Base-by-base conservation (phyloP, 2,329 filamentous ascomycete genomes). In the Pyrenophora teres region DNA sequence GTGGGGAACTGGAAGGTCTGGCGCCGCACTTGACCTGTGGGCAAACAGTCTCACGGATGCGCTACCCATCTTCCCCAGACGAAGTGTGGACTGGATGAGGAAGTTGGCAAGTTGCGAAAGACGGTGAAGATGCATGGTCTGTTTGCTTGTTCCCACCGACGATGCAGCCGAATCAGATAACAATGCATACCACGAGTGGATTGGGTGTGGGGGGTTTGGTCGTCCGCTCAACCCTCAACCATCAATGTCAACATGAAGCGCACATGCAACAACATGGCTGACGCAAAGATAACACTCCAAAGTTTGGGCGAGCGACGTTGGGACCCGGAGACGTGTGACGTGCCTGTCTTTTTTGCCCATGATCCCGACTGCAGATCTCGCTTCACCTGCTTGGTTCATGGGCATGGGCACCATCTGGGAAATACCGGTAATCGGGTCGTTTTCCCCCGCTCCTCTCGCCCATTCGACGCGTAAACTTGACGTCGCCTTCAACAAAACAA, bases 1-100 rank as follows among this genome's bases (percentile, higher is more conserved):
- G 66, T 69, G 68, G 68, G 65, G 65, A 56, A 46, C 59, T 55
- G 54, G 57, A 58, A 63, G 50, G 59, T 65, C 36, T 59, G 50
- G 59, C 65, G 60, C 58, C 54, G 40, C 51, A 53, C 54, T 59
- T 55, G 54, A 51, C 41, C 59, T 60, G 52, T 52, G 50, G 51
- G 52, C 62, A 59, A 52, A 59, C 59, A 54, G 53, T 50, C 50
- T 59, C 42, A 52, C 66, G 68, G 68, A 69, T 64, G 64, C 63
- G 49, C 66, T 62, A 62, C 60, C 58, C 52, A 32, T 38, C 40
- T 57, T 62, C 65, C 65, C 62, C 66, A 68, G 61, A 62, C 60
- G 62, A 64, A 56, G 40, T 35, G 32, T 35, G 39, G 50, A 35
- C 45, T 59, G 46, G 56, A 63, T 61, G 53, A 58, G 54, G 62